Evolutionary conservation across 1,284 basidiomycete species (phyloP), one percentile per base, ranked within the genome.

Genomic region (Malassezia arunalokei): DNA sequence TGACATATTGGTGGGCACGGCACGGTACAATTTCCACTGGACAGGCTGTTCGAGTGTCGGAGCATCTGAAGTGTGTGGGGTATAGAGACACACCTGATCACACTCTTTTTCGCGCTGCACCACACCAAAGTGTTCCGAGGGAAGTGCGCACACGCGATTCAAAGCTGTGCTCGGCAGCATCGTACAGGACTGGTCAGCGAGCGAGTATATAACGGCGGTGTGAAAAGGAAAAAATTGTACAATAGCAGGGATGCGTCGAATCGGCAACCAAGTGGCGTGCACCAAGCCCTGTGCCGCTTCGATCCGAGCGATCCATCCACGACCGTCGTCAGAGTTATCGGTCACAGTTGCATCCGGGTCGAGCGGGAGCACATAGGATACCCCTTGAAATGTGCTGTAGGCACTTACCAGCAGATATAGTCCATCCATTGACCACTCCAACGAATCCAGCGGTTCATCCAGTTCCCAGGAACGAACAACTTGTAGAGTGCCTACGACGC

Each of bases 361-460:
- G 14, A 65, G 56, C 6, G 66, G 61, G 5, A 68, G 48, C 8
- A 68, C 59, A 39, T 57, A 68, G 8, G 66, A 62, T 12, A 62
- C 40, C 1, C 63, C 63, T 9, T 63, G 48, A 17, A 31, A 24
- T 14, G 15, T 32, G 17, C 31, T 38, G 6, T 35, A 30, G 6
- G 41, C 20, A 33, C 43, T 50, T 14, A 58, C 64, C 1, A 66
- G 50, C 1, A 68, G 47, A 31, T 60, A 66, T 1, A 62, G 56
- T 5, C 66, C 66, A 29, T 68, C 66, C 4, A 49, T 43, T 1
- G 66, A 68, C 66, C 66, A 68, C 46, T 60, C 48, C 2, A 68
- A 45, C 14, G 44, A 27, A 32, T 58, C 49, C 42, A 68, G 58
- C 3, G 55, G 47, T 9, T 40, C 30, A 33, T 59, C 61, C 6